Percentiles rank a stretch among this genome's conserved stretches.
phyloP scores from a whole-genome alignment of 2,329 filamentous ascomycete species.

The Pyrenophora seminiperda region DNA sequence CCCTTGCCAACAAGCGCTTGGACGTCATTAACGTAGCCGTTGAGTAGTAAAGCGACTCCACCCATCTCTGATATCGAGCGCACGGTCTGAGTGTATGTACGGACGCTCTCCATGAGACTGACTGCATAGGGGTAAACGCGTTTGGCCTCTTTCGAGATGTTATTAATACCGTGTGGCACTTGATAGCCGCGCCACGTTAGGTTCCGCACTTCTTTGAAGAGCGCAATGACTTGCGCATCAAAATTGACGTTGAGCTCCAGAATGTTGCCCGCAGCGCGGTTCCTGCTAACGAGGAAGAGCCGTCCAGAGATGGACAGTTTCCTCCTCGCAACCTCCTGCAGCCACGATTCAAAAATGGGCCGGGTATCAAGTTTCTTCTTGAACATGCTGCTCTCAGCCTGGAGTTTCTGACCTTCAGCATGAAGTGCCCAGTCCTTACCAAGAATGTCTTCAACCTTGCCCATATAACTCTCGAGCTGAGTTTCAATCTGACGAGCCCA shows the following conservation, averaged over 20 bases:
- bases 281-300: slow-evolving; percentile 85
- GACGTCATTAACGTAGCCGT: slow-evolving; percentile 89
- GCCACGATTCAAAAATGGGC: slow-evolving; percentile 94
- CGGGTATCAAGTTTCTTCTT: slow-evolving; percentile 93
- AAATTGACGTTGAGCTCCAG: slow-evolving; percentile 95
- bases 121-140: slow-evolving; percentile 97
- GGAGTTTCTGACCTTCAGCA: slow-evolving; percentile 90
- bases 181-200: slow-evolving; percentile 93
- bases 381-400: slow-evolving; percentile 90
- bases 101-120: slow-evolving; percentile 98
- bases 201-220: slow-evolving; percentile 99
- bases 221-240: slow-evolving; percentile 91
- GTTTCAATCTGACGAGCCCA: slow-evolving; percentile 97
- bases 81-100: slow-evolving; percentile 86
- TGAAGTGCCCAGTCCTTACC: slow-evolving; percentile 94
- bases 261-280: slow-evolving; percentile 86
- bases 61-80: slow-evolving; percentile 84
- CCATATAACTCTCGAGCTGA: slow-evolving; percentile 95
- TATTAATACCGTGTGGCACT: slow-evolving; percentile 92
- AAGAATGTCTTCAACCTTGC: slow-evolving; percentile 97
- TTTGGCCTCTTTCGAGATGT: slow-evolving; percentile 97
- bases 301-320: slow-evolving; percentile 91
- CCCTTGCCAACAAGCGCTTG: slow-evolving; percentile 84
- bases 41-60: slow-evolving; percentile 83
- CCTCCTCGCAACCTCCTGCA: slow-evolving; percentile 83